Evolutionary conservation across 2,329 filamentous ascomycete species (phyloP).

Genomic region (Aureobasidium sp.): DNA sequence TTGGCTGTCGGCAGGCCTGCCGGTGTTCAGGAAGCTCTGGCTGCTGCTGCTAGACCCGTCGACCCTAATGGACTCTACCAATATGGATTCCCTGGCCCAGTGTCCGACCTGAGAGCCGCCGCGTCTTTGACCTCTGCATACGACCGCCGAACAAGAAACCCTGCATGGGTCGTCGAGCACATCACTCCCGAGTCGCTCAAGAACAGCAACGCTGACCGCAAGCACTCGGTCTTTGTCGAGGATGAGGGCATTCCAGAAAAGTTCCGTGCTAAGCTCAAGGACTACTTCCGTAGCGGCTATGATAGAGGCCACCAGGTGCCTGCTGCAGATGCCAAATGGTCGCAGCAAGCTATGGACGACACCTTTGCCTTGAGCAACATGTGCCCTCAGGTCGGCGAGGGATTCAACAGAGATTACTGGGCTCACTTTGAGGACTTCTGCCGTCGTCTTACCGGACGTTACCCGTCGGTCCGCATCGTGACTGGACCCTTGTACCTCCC

Average conservation of each 20-base stretch:
- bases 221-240: constrained; percentile 75
- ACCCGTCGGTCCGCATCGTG: constrained; percentile 83
- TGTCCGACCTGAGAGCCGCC: constrained; percentile 72
- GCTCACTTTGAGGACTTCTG: constrained; percentile 98
- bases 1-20: constrained; percentile 15
- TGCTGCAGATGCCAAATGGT: constrained; percentile 94
- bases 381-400: constrained; percentile 96
- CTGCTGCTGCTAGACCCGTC: constrained; percentile 29
- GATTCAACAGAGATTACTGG: constrained; percentile 99
- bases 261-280: constrained; percentile 83
- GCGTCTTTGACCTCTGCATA: constrained; percentile 76
- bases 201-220: constrained; percentile 69
- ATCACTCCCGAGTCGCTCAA: constrained; percentile 83
- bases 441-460: constrained; percentile 68
- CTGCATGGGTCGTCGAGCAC: constrained; percentile 87
- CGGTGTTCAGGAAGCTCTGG: constrained; percentile 20
- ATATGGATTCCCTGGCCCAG: constrained; percentile 78
- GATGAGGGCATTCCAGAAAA: constrained; percentile 71
- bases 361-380: constrained; percentile 94
- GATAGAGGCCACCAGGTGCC: constrained; percentile 96
- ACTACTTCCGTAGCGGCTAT: constrained; percentile 93
- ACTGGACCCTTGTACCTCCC: constrained; percentile 93
- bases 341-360: constrained; percentile 85
- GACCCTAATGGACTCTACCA: constrained; percentile 47
- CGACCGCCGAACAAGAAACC: constrained; percentile 86